Base-by-base conservation (phyloP, 371 early-diverging fungal genomes). In the Mortierella sp. region DNA sequence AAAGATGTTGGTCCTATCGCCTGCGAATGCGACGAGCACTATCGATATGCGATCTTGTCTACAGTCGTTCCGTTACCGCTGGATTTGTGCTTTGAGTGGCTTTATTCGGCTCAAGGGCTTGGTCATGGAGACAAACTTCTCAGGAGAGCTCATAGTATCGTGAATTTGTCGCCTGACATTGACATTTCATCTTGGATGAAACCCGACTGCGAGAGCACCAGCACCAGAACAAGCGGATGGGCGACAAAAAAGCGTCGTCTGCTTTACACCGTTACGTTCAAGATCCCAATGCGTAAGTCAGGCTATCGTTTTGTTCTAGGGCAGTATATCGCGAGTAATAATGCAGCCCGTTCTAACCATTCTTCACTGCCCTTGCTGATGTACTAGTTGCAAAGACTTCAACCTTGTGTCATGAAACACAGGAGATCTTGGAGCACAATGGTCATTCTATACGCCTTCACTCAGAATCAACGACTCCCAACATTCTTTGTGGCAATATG, bases 201-300 rank as follows among this genome's bases (percentile, higher is more conserved):
- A 28, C 24, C 16, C 5, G 40, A 11, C 19, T n/a, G 1, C 6
- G 24, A 37, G 24, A 24, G 5, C 67, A 3, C 6, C 19, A 21
- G 37, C 34, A 16, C 37, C 24, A 34, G 34, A 37, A 64, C 48
- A 19, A 51, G 24, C n/a, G 71, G 46, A 34, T 80, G 80, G 80
- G 72, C 48, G 44, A 57, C 50, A 14, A 44, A 64, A n/a, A 67
- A 9, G 46, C 71, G 80, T 8, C 48, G 72, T 26, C 72, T 80
- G 31, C 55, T 72, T 26, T 80, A 80, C 67, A 55, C 80, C n/a
- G 80, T 80, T 0, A 64, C 72, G 14, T 71, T 80, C 76, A 80
- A 75, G 67, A 31, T 80, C 16, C 80, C 80, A 9, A 80, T 80
- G 76, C 64, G 80, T 80, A 75, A 59, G 80, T 72, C 19, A 37